Base-by-base conservation (phyloP, 23 red algal genomes). In the Gracilaria domingensis region DNA sequence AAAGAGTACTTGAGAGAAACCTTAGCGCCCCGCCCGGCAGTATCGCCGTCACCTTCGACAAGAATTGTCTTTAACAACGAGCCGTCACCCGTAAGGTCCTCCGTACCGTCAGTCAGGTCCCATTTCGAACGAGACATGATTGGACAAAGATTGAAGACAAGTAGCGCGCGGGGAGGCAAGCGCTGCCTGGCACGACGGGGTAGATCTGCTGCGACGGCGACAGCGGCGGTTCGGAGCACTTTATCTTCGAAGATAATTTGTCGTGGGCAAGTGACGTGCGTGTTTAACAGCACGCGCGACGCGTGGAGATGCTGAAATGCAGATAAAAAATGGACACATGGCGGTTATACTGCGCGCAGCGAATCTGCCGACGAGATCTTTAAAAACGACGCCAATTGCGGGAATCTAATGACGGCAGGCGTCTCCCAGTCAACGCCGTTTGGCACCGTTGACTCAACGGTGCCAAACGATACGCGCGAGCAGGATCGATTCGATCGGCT, bases 1-100 rank as follows among this genome's bases (percentile, higher is more conserved):
- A 92, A 49, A 8, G 78, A 49, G 64, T 84, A 92, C 49, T 65
- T 64, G 42, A 92, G 39, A n/a, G 62, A 20, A 6, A 92, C 89
- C 66, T 92, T 92, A 7, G 89, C 89, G 17, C 58, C 64, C 18
- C 89, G 89, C 0, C 89, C 89, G 2, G 67, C 89, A 13, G 33
- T 34, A 4, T 83, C 62, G 57, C 89, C 89, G 47, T 71, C 54
- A 25, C 89, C 89, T 26, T 71, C 57, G 28, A 76, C 67, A 7
- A 84, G 67, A 53, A 92, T 73, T 30, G 29, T 75, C 67, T 92
- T 92, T 47, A 55, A 49, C 29, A 92, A 36, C 38, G 44, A 44
- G 79, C 79, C 65, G 70, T 92, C 77, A 18, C 26, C 18, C 21
- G 89, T 78, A 47, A 92, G 74, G 53, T 39, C 53, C 86, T 80